Evolutionary conservation across 805 yeast genomes (phyloP).

Genomic region (Saccharomyces kudriavzevii): DNA sequence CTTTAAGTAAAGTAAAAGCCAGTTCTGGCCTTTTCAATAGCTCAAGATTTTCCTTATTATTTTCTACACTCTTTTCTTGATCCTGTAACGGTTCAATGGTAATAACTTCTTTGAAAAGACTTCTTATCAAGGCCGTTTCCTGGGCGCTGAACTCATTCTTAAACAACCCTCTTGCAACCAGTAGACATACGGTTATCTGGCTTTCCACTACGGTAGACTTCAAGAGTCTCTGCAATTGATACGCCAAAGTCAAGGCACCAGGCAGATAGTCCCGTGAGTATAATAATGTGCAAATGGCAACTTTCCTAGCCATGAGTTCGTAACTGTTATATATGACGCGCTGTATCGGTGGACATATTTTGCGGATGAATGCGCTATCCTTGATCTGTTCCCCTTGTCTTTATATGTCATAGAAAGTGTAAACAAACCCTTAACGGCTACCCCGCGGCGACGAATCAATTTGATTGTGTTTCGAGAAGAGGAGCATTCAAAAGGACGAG

Average conservation of each 20-base stretch:
- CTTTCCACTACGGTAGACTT: conserved; percentile 1
- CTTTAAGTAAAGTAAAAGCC: conserved; percentile 41
- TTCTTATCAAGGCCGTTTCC: conserved; percentile 7
- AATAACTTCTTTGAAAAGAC: conserved; percentile 23
- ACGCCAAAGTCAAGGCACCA: conserved; percentile 45
- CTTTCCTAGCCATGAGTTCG: not conserved
- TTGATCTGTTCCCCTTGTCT: not conserved
- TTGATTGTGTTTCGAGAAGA: not conserved
- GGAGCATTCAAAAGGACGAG: not conserved
- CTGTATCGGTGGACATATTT: not conserved
- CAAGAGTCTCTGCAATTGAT: conserved; percentile 22
- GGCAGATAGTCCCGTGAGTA: conserved; percentile 44
- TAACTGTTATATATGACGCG: not conserved
- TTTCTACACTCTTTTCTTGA: conserved; percentile 9
- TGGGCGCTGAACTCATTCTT: conserved; percentile 6
- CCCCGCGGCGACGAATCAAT: not conserved
- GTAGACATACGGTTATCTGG: conserved; percentile 8
- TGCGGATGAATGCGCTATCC: not conserved
- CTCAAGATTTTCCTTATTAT: conserved; percentile 18
- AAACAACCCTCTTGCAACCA: conserved; percentile 10
- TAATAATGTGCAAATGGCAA: conserved; percentile 28
- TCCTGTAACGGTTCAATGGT: conserved; percentile 17
- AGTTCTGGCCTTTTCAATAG: conserved; percentile 42
- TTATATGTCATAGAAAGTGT: not conserved
- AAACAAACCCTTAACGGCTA: not conserved